phyloP scores from a whole-genome alignment of 2,329 filamentous ascomycete genomes.

The Trichoderma sp. region DNA sequence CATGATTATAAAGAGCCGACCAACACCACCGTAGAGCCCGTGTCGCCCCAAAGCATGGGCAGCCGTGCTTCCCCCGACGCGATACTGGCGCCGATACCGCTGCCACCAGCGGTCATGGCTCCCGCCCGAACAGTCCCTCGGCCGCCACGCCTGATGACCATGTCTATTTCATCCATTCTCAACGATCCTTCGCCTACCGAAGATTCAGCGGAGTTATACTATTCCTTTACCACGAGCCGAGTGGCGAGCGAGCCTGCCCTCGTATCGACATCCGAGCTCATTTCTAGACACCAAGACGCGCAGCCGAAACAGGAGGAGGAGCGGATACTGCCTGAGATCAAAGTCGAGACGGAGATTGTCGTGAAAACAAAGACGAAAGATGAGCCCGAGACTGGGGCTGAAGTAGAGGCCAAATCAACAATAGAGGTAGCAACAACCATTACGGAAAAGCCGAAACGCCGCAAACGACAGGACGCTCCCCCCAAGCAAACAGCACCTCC shows the following conservation, averaged over 20 bases:
- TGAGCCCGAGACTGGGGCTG: constrained; percentile 28
- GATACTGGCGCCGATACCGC: not conserved
- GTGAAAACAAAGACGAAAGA: not conserved
- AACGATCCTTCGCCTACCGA: constrained; percentile 36
- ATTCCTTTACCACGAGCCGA: constrained; percentile 36
- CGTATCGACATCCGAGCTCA: constrained; percentile 4
- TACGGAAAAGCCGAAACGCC: constrained; percentile 35
- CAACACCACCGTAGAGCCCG: constrained; percentile 31
- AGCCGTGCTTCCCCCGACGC: constrained; percentile 36
- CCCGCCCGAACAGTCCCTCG: not conserved
- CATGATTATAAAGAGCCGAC: constrained; percentile 23
- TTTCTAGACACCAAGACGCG: not conserved
- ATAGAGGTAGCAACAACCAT: constrained; percentile 14
- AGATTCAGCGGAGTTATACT: not conserved
- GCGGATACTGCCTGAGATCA: not conserved
- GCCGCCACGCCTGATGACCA: constrained; percentile 32
- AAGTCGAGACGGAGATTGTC: constrained; percentile 5
- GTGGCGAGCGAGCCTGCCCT: constrained; percentile 29
- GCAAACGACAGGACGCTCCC: constrained; percentile 42
- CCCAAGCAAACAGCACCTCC: constrained; percentile 42
- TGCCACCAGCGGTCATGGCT: not conserved
- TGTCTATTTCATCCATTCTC: constrained; percentile 42
- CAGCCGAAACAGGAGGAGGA: constrained; percentile 18
- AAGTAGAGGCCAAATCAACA: constrained; percentile 26
- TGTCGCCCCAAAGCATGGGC: constrained; percentile 40